Evolutionary conservation across 192 early-diverging fungal genomes (phyloP), one percentile per base, ranked within the genome.

Genomic region (Coemansia sp.): DNA sequence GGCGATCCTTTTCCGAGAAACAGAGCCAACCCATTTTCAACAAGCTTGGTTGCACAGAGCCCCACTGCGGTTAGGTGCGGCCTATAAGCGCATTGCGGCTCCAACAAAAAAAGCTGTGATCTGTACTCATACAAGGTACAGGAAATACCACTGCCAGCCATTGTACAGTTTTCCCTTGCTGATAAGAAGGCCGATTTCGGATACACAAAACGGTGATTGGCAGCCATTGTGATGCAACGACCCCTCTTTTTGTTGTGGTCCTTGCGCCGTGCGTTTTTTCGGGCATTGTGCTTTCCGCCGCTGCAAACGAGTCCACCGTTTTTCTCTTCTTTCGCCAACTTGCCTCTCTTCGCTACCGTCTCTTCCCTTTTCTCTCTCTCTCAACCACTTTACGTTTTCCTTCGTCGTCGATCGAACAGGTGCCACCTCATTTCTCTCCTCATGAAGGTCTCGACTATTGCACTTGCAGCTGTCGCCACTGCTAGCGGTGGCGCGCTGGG

Each of bases 361-460:
- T 20, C 39, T 51, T 68, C 24, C 23, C 38, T 26, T 50, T 48
- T 34, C 24, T 67, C 45, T 60, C 38, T 48, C 33, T 62, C 35
- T 42, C n/a, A n/a, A 11, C n/a, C 23, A 20, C 34, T 35, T 34
- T 9, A 31, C 53, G 11, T 34, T 16, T 40, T 23, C 43, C 18
- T 35, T 28, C 51, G 5, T 33, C 16, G 21, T 16, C 26, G 6
- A 43, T n/a, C 16, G 40, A 43, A 43, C 16, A 16, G 40, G 14
- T 14, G 40, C 11, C 40, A 4, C 43, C 34, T 60, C 14, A 28
- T 59, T 37, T 40, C 36, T 50, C 46, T 16, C 43, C 36, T 23
- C 16, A 75, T 75, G 73, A 81, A 81, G 48, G 34, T 71, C 46
- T 75, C 70, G 4, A 55, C 59, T 34, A 39, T 74, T 43, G 69